Evolutionary conservation across 148 eudicot genomes (phyloP).

Genomic region (Rhododendron griersonianum): DNA sequence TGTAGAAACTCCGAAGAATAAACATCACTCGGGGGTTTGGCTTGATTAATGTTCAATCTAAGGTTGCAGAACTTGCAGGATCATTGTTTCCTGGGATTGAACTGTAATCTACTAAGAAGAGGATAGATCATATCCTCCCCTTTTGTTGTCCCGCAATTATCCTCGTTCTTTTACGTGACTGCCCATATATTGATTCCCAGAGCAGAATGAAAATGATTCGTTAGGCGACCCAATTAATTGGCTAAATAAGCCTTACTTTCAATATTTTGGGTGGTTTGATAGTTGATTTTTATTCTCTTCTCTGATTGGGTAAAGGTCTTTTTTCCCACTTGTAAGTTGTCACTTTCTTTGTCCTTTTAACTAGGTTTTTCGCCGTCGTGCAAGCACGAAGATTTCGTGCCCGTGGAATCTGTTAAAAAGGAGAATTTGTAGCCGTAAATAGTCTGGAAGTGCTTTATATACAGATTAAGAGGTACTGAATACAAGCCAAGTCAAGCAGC

Average conservation of each 20-base stretch:
- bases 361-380: too few relatives aligned
- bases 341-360: not conserved
- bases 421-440: too few relatives aligned
- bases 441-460: too few relatives aligned
- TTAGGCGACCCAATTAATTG: not conserved
- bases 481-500: too few relatives aligned
- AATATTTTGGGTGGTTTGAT: not conserved
- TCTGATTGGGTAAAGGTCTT: not conserved
- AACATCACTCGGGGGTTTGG: not conserved
- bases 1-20: not conserved
- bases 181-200: not conserved
- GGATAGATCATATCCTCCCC: not conserved
- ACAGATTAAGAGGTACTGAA: too few relatives aligned
- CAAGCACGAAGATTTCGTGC: too few relatives aligned
- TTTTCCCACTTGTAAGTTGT: not conserved
- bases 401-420: too few relatives aligned
- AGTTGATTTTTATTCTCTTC: not conserved
- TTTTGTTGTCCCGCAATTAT: not conserved
- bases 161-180: not conserved
- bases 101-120: not conserved
- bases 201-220: not conserved
- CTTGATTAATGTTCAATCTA: not conserved
- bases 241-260: not conserved
- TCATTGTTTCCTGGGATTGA: not conserved
- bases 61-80: not conserved